A percentile compares a stretch with the other conserved stretches of the same genome.
phyloP scores from a whole-genome alignment of 2,329 filamentous ascomycete genomes.

The Sporothrix schenckii region DNA sequence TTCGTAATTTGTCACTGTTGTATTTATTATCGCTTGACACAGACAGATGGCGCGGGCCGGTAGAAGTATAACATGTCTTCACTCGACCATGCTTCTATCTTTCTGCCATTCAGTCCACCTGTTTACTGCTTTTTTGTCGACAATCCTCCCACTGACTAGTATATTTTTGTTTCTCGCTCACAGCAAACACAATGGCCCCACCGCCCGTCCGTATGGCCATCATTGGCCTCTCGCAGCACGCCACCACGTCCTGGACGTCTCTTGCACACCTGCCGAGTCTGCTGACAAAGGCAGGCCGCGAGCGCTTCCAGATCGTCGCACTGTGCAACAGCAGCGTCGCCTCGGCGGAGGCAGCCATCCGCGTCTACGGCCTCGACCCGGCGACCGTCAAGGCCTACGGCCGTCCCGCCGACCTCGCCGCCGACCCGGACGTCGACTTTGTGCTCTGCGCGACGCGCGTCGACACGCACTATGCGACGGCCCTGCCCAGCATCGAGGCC shows the following conservation, averaged over 20 bases:
- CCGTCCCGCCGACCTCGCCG: constrained; percentile 51
- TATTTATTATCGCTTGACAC: no score
- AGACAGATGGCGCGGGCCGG: no score
- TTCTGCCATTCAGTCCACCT: no score
- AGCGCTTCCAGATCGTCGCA: constrained; percentile 54
- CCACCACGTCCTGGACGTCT: background rate
- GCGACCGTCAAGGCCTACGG: constrained; percentile 34
- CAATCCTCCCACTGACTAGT: no score
- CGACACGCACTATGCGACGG: constrained; percentile 53
- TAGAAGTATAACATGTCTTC: no score
- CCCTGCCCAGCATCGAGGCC: constrained; percentile 52
- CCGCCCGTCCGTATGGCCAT: background rate
- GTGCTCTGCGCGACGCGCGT: constrained; percentile 59
- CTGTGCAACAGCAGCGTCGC: constrained; percentile 54
- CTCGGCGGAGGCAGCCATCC: constrained; percentile 50
- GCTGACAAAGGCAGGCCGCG: constrained; percentile 48
- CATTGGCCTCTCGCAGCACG: background rate
- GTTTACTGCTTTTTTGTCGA: no score
- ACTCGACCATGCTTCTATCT: no score
- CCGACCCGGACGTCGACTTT: constrained; percentile 55
- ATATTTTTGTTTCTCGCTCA: background rate
- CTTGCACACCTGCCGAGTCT: constrained; percentile 63
- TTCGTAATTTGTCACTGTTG: no score
- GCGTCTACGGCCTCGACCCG: constrained; percentile 47
- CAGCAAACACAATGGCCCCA: background rate